phyloP scores from a whole-genome alignment of 2,329 filamentous ascomycete genomes.

The Periconia digitata region DNA sequence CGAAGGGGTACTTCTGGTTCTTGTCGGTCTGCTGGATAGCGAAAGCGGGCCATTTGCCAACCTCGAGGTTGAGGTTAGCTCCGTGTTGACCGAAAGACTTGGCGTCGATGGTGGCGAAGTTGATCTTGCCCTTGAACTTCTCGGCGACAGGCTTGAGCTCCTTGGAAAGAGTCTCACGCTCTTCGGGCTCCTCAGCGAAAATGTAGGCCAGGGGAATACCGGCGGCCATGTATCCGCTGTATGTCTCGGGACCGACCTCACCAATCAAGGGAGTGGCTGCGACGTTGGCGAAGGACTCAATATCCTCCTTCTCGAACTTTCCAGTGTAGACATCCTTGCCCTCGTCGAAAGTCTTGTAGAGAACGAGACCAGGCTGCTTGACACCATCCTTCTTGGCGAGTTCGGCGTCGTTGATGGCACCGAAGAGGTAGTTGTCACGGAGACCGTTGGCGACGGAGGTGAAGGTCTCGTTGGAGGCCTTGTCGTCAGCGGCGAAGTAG shows the following conservation, averaged over 20 bases:
- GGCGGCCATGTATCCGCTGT: constrained; percentile 89
- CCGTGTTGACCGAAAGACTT: constrained; percentile 93
- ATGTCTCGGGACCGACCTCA: constrained; percentile 96
- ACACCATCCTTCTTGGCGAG: constrained; percentile 90
- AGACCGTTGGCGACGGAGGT: constrained; percentile 71
- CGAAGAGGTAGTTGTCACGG: constrained; percentile 92
- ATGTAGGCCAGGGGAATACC: constrained; percentile 95
- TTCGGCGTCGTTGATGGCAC: constrained; percentile 77
- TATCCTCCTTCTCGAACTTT: constrained; percentile 77
- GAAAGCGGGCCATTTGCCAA: constrained; percentile 94
- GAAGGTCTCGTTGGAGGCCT: constrained; percentile 86
- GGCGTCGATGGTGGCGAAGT: constrained; percentile 97
- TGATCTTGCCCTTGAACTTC: constrained; percentile 90
- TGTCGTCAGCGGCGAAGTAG: constrained; percentile 79
- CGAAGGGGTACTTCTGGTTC: constrained; percentile 96
- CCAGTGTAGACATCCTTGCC: constrained; percentile 84
- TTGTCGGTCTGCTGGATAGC: constrained; percentile 94
- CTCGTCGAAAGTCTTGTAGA: constrained; percentile 98
- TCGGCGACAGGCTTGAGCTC: constrained; percentile 83
- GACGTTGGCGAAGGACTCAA: constrained; percentile 81
- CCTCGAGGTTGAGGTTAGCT: constrained; percentile 94
- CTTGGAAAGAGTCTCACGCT: constrained; percentile 77
- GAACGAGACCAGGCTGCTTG: constrained; percentile 79
- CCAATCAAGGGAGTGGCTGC: constrained; percentile 88
- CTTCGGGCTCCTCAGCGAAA: constrained; percentile 89